A percentile compares a stretch with the other conserved stretches of the same genome.
phyloP scores from a whole-genome alignment of 805 yeast species.

The Starmerella powellii region DNA sequence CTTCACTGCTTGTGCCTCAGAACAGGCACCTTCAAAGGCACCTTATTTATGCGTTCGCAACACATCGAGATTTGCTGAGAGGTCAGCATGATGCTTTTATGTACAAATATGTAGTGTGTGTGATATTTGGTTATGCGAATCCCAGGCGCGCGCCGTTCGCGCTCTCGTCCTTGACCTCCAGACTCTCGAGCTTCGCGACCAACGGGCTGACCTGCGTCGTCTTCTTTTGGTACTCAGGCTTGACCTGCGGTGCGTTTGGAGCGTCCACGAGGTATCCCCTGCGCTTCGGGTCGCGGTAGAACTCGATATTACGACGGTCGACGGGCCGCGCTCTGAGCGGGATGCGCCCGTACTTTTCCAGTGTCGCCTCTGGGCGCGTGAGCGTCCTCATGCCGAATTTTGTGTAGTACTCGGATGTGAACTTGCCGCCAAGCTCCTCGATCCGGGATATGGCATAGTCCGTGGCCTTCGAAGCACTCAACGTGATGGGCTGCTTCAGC shows the following conservation, averaged over 20 bases:
- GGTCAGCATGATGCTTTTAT: background rate
- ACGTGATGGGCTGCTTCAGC: slow-evolving; percentile 45
- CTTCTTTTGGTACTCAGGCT: slow-evolving; percentile 15
- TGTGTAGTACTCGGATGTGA: slow-evolving; percentile 59
- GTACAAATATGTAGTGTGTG: background rate
- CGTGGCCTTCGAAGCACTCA: slow-evolving; percentile 79
- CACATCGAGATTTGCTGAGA: background rate
- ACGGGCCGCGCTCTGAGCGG: slow-evolving; percentile 83
- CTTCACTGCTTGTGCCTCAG: background rate
- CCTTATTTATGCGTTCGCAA: no score
- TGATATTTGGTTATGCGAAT: slow-evolving; percentile 3
- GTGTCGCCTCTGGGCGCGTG: slow-evolving; percentile 57
- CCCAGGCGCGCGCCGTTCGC: slow-evolving; percentile 15
- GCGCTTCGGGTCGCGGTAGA: slow-evolving; percentile 55
- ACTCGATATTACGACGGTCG: slow-evolving; percentile 64
- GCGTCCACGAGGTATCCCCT: slow-evolving; percentile 71
- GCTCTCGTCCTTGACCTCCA: slow-evolving; percentile 18
- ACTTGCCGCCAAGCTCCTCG: slow-evolving; percentile 60
- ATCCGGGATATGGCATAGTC: slow-evolving; percentile 58
- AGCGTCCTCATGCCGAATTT: slow-evolving; percentile 62
- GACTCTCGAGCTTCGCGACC: slow-evolving; percentile 17
- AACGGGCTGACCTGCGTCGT: slow-evolving; percentile 19
- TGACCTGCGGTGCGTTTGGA: slow-evolving; percentile 36
- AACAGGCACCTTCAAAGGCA: no score
- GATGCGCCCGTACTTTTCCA: slow-evolving; percentile 59